Evolutionary conservation across 2,329 filamentous ascomycete genomes (phyloP), one percentile per base, ranked within the genome.

Genomic region (Aureobasidium musti): DNA sequence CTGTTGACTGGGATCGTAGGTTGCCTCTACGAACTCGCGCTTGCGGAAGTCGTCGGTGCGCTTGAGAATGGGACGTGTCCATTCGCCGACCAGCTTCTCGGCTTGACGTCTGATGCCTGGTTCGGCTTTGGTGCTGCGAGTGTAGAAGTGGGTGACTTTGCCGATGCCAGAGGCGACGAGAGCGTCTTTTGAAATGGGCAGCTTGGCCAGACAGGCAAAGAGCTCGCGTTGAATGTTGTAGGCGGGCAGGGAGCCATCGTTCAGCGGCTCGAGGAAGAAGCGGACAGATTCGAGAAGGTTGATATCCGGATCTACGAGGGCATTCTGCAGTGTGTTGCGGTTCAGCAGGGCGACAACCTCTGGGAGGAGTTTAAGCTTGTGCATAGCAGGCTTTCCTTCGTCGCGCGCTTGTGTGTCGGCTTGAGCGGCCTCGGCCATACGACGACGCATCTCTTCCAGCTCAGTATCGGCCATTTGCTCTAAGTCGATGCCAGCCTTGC

Each of bases 181-280:
- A 1, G 90, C 86, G 73, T 98, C 95, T 76, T 97, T 97, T 75
- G 92, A 91, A 71, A 98, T 92, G 6, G 92, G 92, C 5, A 98
- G 84, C 73, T 87, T 89, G 21, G 85, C 86, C 43, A 99, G 83
- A 28, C 91, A 90, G 30, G 86, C 86, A 77, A 99, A 95, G 50
- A 99, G 86, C 76, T 98, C 93, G 69, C 93, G 91, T 80, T 99
- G 95, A 71, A 99, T 98, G 76, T 95, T 95, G 81, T 97, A 99
- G 35, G 95, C 94, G 0, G 95, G 95, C 59, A 99, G 84, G 68
- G 91, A 94, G 67, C 94, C 95, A 75, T 98, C 94, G 73, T 94
- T 92, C 53, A 98, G 85, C 0, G 95, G 95, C 77, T 99, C 95
- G 26, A 99, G 86, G 84, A 98, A 98, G 84, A 96, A 98, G 75